Evolutionary conservation across 208 protist genomes (phyloP).

Genomic region (Leishmania gerbilli): DNA sequence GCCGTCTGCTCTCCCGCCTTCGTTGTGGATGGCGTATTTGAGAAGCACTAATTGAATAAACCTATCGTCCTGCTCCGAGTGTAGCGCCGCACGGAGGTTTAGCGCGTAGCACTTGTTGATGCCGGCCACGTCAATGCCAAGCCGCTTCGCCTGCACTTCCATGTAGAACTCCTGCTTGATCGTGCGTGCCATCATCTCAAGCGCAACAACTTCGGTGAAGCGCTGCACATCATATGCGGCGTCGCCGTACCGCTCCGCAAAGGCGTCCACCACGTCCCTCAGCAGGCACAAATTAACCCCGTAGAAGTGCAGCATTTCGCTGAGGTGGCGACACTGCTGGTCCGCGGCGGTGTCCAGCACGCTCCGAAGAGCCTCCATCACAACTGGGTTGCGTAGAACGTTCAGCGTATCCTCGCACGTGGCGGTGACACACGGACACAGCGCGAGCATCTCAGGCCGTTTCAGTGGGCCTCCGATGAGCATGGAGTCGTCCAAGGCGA

Average conservation of each 20-base stretch:
- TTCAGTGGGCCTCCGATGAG: constrained; percentile 70
- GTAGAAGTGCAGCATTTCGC: constrained; percentile 51
- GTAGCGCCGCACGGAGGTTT: constrained; percentile 58
- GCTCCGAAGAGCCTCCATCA: constrained; percentile 42
- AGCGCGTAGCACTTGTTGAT: constrained; percentile 34
- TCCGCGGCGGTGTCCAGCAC: constrained; percentile 26
- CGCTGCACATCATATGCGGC: constrained; percentile 5
- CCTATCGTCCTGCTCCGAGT: constrained; percentile 12
- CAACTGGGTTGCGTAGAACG: constrained; percentile 41
- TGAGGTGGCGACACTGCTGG: constrained; percentile 16
- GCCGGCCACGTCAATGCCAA: constrained; percentile 58
- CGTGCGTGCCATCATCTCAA: constrained; percentile 75
- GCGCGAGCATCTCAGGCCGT: constrained; percentile 75
- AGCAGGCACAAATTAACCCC: constrained; percentile 82
- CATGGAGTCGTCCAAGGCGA: constrained; percentile 51
- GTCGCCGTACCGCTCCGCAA: constrained; percentile 15
- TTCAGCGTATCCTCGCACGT: constrained; percentile 57
- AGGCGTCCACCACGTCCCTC: constrained; percentile 49
- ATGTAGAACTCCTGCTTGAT: constrained; percentile 86
- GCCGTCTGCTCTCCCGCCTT: constrained; percentile 10
- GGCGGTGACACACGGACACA: constrained; percentile 52
- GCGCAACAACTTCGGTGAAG: constrained; percentile 41
- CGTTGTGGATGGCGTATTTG: constrained; percentile 46
- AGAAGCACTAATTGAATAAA: constrained; percentile 60
- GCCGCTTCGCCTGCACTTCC: constrained; percentile 79